Base-by-base conservation (phyloP, 805 yeast genomes). In the Candida qinlingensis region DNA sequence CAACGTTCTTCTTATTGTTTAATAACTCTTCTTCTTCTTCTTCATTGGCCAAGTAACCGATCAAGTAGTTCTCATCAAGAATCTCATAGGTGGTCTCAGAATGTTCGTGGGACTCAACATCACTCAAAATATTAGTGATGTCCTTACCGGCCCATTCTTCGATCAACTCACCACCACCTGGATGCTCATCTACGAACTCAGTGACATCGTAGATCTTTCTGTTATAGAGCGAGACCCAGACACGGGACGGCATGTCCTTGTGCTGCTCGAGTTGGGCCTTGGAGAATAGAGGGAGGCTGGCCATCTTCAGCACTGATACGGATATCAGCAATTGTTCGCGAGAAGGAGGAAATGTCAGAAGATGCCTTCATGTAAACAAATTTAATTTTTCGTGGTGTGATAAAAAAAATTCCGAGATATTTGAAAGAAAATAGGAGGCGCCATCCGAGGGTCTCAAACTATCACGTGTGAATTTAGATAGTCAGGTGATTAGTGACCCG, bases 121-220 rank as follows among this genome's bases (percentile, higher is more conserved):
- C 97, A 7, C 83, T 81, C 76, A 92, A 77, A 42, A 89, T 81
- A 46, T 79, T 79, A 8, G 97, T 87, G 49, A 90, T 91, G 64
- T 89, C 96, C 51, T 76, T 75, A 40, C 96, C 96, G 33, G 86
- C 96, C 62, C 81, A 76, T 57, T 87, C 96, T 44, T 79, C 68
- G 49, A 88, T 72, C 33, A 87, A 86, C 63, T 87, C 96, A 48
- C 83, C 85, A 49, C 96, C 96, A 63, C 96, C 96, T 28, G 85
- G 85, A 62, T 80, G 85, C 54, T 73, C 76, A 47, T 73, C 76
- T 54, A 73, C 55, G 53, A 73, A 74, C 37, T 66, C 68, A 1
- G 96, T 85, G 43, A 92, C 92, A 62, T 92, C 83, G 65, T 91
- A 92, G 37, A 92, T 81, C 58, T 87, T 88, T 61, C 96, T 75